These are phyloP conservation scores for Fragilaria crotonensis DNA, from an alignment of 108 stramenopile genomes.

Conservation along the genomic window DNA sequence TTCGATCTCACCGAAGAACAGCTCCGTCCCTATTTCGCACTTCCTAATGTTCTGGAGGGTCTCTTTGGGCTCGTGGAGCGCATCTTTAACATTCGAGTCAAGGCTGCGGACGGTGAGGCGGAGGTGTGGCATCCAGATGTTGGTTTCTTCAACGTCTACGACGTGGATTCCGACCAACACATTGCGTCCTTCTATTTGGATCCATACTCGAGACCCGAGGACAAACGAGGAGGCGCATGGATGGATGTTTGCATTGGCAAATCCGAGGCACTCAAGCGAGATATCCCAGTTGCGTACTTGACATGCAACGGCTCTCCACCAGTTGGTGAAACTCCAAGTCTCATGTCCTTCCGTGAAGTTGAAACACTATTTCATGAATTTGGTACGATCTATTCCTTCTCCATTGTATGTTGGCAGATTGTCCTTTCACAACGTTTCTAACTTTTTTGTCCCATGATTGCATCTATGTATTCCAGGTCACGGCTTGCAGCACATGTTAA, in stretches of 20 bases:
- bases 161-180: conserved; percentile 71
- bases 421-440: too few species aligned
- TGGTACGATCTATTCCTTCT: too few species aligned
- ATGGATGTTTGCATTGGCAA: conserved; percentile 94
- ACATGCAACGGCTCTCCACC: conserved; percentile 99
- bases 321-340: conserved; percentile 87
- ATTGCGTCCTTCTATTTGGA: conserved; percentile 97
- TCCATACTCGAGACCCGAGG: conserved; percentile 92
- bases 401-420: too few species aligned
- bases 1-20: conserved; percentile 95
- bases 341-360: conserved; percentile 98
- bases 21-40: conserved; percentile 92
- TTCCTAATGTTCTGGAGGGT: conserved; percentile 90
- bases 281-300: conserved; percentile 95
- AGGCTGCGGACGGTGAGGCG: conserved; percentile 81
- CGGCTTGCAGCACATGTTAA: conserved; percentile 96
- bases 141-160: conserved; percentile 89
- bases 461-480: conserved; percentile 54
- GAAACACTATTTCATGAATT: conserved; percentile 97
- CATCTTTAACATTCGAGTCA: conserved; percentile 86
- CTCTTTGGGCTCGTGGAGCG: conserved; percentile 88
- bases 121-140: conserved; percentile 97
- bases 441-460: too few species aligned
- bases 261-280: conserved; percentile 63
- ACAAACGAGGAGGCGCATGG: conserved; percentile 97